Evolutionary conservation across 306 rosid species (phyloP).

Genomic region (Spatholobus suberectus): DNA sequence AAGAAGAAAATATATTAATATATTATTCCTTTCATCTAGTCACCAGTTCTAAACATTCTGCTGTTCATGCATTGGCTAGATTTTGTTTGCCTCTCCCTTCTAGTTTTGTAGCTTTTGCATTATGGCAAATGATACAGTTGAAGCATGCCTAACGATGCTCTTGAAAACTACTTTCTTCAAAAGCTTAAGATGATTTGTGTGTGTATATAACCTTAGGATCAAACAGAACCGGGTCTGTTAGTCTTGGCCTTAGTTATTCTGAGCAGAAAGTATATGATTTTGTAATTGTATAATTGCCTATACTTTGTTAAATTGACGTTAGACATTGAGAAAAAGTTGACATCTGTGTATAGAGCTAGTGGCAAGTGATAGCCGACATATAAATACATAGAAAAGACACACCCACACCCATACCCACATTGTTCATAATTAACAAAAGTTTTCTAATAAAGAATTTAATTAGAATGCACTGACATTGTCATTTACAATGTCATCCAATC

Average conservation of each 20-base stretch:
- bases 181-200: constrained; percentile 12
- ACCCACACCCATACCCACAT: not conserved
- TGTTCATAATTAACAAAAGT: not conserved
- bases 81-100: not conserved
- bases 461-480: not conserved
- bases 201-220: constrained; percentile 6
- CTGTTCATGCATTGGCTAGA: constrained; percentile 10
- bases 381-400: not conserved
- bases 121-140: constrained; percentile 4
- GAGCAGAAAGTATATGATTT: constrained; percentile 15
- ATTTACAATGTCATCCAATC: not conserved
- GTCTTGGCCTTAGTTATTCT: constrained; percentile 2
- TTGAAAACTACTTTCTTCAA: constrained; percentile 14
- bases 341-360: not conserved
- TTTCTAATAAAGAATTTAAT: not conserved
- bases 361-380: constrained; percentile 13
- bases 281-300: not conserved
- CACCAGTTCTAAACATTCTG: constrained; percentile 12
- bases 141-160: not conserved
- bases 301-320: not conserved
- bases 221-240: not conserved
- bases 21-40: constrained; percentile 19
- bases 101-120: not conserved
- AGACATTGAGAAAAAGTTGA: not conserved
- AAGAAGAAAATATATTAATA: not conserved